Evolutionary conservation across 352 stramenopile genomes (phyloP).

Genomic region (Halophytophthora polymorphica): DNA sequence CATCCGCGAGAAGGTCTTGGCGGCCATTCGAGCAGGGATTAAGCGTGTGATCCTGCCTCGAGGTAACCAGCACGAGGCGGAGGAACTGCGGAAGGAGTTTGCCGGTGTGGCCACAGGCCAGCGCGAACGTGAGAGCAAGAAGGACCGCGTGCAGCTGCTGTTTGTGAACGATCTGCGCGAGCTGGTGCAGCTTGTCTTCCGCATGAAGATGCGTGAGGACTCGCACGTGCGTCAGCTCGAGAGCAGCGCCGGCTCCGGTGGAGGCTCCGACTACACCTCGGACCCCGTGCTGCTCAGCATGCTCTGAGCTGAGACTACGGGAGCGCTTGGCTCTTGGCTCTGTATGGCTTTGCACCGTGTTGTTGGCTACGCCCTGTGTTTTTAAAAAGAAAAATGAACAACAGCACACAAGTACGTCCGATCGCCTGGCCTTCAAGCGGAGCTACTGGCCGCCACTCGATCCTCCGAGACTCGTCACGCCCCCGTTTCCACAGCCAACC

Average conservation of each 20-base stretch:
- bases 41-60: constrained; percentile 74
- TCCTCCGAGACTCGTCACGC: no score
- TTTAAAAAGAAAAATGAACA: constrained; percentile 9
- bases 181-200: constrained; percentile 65
- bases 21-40: constrained; percentile 83
- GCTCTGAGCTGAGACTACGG: constrained; percentile 21
- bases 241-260: neutral
- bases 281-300: constrained; percentile 44
- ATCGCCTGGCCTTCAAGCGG: constrained; percentile 10
- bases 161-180: constrained; percentile 73
- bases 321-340: constrained; percentile 21
- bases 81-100: constrained; percentile 69
- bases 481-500: no score
- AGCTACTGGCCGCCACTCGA: constrained; percentile 5
- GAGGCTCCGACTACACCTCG: constrained; percentile 20
- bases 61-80: constrained; percentile 70
- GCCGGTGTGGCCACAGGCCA: constrained; percentile 17
- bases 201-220: constrained; percentile 54
- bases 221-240: constrained; percentile 13
- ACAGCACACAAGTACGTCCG: constrained; percentile 12
- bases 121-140: constrained; percentile 16
- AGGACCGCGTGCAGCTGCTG: constrained; percentile 45
- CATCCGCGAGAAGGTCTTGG: constrained; percentile 89
- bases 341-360: constrained; percentile 7
- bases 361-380: constrained; percentile 6